A percentile compares a stretch with the other conserved stretches of the same genome.
phyloP scores from a whole-genome alignment of 371 early-diverging fungal genomes.

The Mortierella sp. region DNA sequence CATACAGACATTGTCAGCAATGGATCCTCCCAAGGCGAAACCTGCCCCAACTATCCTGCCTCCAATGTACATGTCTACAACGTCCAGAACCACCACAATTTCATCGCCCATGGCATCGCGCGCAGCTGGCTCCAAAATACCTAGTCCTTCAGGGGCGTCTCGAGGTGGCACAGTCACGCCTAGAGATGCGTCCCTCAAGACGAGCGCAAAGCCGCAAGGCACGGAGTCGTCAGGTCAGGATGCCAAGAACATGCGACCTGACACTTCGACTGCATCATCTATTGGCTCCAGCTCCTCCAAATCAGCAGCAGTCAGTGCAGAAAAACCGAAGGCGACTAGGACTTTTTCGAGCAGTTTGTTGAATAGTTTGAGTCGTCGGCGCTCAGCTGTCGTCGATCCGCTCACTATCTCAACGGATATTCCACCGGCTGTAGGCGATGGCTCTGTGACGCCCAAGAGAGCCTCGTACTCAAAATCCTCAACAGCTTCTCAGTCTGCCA shows the following conservation, averaged over 20 bases:
- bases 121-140: constrained; percentile 39
- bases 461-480: constrained; percentile 15
- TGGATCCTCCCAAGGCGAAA: constrained; percentile 53
- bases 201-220: not conserved
- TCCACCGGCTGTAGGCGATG: constrained; percentile 9
- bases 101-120: constrained; percentile 31
- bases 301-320: not conserved
- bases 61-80: constrained; percentile 53
- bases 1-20: constrained; percentile 42
- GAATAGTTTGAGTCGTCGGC: constrained; percentile 25
- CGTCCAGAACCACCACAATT: constrained; percentile 16
- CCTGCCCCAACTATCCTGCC: constrained; percentile 39
- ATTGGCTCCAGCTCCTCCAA: constrained; percentile 8
- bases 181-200: constrained; percentile 23
- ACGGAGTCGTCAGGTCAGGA: constrained; percentile 26
- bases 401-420: constrained; percentile 4
- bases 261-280: constrained; percentile 3
- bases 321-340: constrained; percentile 31
- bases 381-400: constrained; percentile 32
- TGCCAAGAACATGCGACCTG: constrained; percentile 41
- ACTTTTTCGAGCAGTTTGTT: constrained; percentile 43
- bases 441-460: constrained; percentile 24
- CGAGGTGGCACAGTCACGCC: constrained; percentile 22
- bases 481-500: constrained; percentile 6
- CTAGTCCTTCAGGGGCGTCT: constrained; percentile 35